Base-by-base conservation (phyloP, 306 rosid species). In the Cicer yamashitae region DNA sequence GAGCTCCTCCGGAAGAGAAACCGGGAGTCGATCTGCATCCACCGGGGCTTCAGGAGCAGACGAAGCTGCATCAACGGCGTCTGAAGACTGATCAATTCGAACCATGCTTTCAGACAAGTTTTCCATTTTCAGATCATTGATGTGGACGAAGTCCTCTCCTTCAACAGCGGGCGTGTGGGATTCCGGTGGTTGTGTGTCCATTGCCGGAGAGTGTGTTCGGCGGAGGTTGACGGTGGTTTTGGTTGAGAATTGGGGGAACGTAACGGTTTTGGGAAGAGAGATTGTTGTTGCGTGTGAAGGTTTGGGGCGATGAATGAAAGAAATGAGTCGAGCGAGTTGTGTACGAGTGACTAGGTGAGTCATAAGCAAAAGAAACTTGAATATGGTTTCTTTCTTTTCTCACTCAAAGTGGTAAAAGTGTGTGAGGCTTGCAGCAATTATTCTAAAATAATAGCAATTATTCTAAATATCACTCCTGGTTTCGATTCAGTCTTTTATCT, bases 111-210 rank as follows among this genome's bases (percentile, higher is more conserved):
- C 91, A 13, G 88, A 76, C 69, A 90, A 78, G 81, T 61, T 85
- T 64, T 90, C 96, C 68, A 84, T 75, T 52, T 54, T 65, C 41
- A 96, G 89, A 79, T 88, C 89, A 73, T 83, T 86, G 77, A 94
- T 74, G 86, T 89, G 97, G 70, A 91, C 82, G 67, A 90, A 91
- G 12, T 90, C 96, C 38, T 90, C 98, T 53, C 68, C 79, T 46
- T 54, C 75, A 8, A 48, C 86, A 11, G 83, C 53, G 20, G 82
- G 66, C 3, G 52, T 6, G 78, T 38, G 74, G 44, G 89, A 60
- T 70, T 76, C 83, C 72, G 88, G 71, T 41, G 89, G 78, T 18
- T 45, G 60, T 22, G 85, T 45, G 39, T 88, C 96, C 99, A 94
- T 94, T 65, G 71, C 74, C 65, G 70, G 81, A 3, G 61, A 67